Evolutionary conservation across 257 asterid genomes (phyloP).

Genomic region (Mitragyna speciosa): DNA sequence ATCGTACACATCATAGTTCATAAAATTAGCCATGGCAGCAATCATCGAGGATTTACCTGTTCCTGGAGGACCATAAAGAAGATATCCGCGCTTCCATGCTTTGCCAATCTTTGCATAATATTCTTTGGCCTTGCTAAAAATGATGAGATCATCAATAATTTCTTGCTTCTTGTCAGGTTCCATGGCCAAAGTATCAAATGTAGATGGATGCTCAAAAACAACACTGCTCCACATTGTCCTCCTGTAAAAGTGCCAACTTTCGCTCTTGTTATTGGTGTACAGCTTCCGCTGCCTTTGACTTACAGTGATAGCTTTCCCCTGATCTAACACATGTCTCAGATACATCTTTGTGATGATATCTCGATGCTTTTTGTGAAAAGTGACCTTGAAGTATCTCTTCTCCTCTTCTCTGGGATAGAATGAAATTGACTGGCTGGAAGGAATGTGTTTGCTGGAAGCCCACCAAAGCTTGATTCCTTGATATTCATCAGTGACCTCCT

Average conservation of each 20-base stretch:
- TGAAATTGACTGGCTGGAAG: slow-evolving; percentile 8
- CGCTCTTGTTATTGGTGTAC: slow-evolving; percentile 43
- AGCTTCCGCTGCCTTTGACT: slow-evolving; percentile 47
- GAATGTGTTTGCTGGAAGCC: slow-evolving; percentile 30
- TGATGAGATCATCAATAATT: slow-evolving; percentile 40
- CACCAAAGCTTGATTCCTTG: slow-evolving; percentile 46
- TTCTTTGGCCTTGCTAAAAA: slow-evolving; percentile 42
- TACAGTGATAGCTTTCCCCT: slow-evolving; percentile 49
- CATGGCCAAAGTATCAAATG: slow-evolving; percentile 49
- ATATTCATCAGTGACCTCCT: slow-evolving; percentile 53
- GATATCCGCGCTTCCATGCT: slow-evolving; percentile 59
- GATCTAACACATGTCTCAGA: slow-evolving; percentile 40
- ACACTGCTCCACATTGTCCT: slow-evolving; percentile 55
- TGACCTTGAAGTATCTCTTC: slow-evolving; percentile 43
- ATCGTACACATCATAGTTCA: slow-evolving; percentile 28
- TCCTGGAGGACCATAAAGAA: slow-evolving; percentile 27
- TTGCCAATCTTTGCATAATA: slow-evolving; percentile 59
- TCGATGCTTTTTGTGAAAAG: slow-evolving; percentile 38
- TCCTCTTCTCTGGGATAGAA: slow-evolving; percentile 40
- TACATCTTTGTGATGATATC: slow-evolving; percentile 29
- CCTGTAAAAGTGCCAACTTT: slow-evolving; percentile 12
- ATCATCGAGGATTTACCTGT: slow-evolving; percentile 23
- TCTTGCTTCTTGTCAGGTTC: slow-evolving; percentile 48
- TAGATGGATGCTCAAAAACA: slow-evolving; percentile 53
- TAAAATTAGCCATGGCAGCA: slow-evolving; percentile 21